Base-by-base conservation (phyloP, 306 rosid genomes). In the Cucumis hystrix region DNA sequence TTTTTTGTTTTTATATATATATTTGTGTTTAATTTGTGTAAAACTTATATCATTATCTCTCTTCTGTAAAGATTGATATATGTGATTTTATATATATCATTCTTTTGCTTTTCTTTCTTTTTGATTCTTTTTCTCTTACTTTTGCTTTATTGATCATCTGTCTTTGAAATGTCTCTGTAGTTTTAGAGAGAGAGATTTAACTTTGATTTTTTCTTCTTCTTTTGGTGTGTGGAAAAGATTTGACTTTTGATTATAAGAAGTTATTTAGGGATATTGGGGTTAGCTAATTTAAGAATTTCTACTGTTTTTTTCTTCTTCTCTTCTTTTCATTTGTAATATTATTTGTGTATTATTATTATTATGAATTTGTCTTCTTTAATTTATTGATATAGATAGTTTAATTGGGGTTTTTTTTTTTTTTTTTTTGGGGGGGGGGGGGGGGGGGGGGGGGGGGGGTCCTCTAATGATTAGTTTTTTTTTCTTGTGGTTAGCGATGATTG, bases 1-100 rank as follows among this genome's bases (percentile, higher is more conserved):
- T 66, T 66, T 66, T 66, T 65, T 10, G n/a, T 20, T 39, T 40
- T 28, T 35, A 13, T 61, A 62, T 30, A 13, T 62, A 20, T 66
- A 65, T 65, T 10, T 65, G 45, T 16, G 45, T 63, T 63, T 11
- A 51, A 16, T 14, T 15, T 64, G 47, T 64, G 72, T 37, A 41
- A 68, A 41, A 68, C 74, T 43, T 35, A 47, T 70, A 39, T 66
- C 30, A 39, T 66, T 0, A 66, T 66, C 49, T 45, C 39, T 45
- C 39, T 45, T 28, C 16, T 65, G 72, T 49, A 71, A 71, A 71
- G 76, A 71, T 51, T 49, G 76, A 71, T 71, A 49, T 71, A 71
- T 71, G 37, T 51, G 60, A 10, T 71, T 71, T 49, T 49, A 65
- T 65, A 64, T 64, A 71, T 71, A 49, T 71, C 76, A 49, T 71